Evolutionary conservation across 768 basidiomycete species (phyloP), one percentile per base, ranked within the genome.

Genomic region (Boletus fagicola): DNA sequence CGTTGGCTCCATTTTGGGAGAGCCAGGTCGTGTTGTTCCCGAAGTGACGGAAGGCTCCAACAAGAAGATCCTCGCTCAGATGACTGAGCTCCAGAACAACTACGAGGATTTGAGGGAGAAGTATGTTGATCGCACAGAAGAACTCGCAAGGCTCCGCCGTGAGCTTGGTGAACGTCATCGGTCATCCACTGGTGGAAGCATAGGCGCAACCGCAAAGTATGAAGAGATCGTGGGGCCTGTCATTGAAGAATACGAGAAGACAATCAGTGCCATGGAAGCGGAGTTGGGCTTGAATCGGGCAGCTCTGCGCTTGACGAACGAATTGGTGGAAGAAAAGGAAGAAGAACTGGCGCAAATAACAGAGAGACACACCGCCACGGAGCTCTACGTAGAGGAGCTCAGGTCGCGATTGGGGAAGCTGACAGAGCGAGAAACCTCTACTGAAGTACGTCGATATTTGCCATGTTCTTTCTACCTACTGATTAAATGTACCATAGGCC

Each of bases 161-260:
- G 90, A 92, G 65, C 79, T 92, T 22, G 90, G 89, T 39, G 89
- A 90, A 66, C 83, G 78, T 68, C 86, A 89, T 62, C 81, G 88
- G 40, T 64, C 70, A 20, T 83, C 83, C 31, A 67, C 63, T 28
- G 79, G 82, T 9, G 89, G 90, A 30, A 81, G 82, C 35, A 65
- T 87, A 22, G 81, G 83, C 4, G 89, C 84, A 18, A 90, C 86
- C 4, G 86, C 80, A 58, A 88, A 86, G 66, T 93, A 93, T 66
- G 92, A 93, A 67, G 92, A 93, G 73, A 94, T 90, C 60, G 95
- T 98, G 22, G 95, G 94, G 16, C 96, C 96, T 2, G 94, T 99
- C 64, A 97, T 99, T 51, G 92, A 97, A 74, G 94, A 98, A 75
- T 99, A 99, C 73, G 96, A 99, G 78, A 94, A 96, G 79, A 93